Conservation (phyloP, 495 filamentous ascomycete species). For the Aspergillus panamensis region DNA sequence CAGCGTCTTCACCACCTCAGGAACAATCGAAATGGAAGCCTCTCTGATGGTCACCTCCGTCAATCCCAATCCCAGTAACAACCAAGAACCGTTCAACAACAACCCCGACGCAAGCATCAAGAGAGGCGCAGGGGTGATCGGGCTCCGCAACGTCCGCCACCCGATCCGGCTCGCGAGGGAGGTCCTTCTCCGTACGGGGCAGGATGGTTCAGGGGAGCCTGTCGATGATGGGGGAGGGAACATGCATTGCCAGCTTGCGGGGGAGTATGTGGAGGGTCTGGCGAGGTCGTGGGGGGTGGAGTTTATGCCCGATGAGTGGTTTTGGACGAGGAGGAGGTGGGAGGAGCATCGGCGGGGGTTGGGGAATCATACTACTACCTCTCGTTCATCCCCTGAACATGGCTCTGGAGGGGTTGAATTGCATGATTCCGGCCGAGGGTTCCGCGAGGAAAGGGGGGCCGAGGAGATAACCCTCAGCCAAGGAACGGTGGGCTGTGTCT, state of each 20-base stretch:
- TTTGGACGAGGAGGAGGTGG: conserved; percentile 77
- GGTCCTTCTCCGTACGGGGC: conserved; percentile 58
- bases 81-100: too few species aligned
- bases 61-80: not conserved
- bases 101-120: conserved; percentile 46
- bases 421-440: not conserved
- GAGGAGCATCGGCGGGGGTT: conserved; percentile 73
- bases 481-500: conserved; percentile 82
- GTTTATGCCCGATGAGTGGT: conserved; percentile 66
- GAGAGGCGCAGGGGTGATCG: conserved; percentile 70
- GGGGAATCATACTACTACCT: conserved; percentile 20
- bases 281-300: conserved; percentile 65
- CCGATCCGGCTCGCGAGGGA: conserved; percentile 73
- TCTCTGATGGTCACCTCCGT: conserved; percentile 76
- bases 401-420: not conserved
- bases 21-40: conserved; percentile 82
- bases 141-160: conserved; percentile 68
- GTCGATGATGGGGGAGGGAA: conserved; percentile 41
- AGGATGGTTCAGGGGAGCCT: conserved; percentile 7
- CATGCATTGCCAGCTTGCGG: conserved; percentile 66
- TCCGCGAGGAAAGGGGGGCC: conserved; percentile 26
- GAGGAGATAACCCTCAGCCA: conserved; percentile 48
- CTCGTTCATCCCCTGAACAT: not conserved
- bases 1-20: conserved; percentile 79
- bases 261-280: conserved; percentile 60